Conservation (phyloP, 331 rosid genomes). For the Malus hybrid region DNA sequence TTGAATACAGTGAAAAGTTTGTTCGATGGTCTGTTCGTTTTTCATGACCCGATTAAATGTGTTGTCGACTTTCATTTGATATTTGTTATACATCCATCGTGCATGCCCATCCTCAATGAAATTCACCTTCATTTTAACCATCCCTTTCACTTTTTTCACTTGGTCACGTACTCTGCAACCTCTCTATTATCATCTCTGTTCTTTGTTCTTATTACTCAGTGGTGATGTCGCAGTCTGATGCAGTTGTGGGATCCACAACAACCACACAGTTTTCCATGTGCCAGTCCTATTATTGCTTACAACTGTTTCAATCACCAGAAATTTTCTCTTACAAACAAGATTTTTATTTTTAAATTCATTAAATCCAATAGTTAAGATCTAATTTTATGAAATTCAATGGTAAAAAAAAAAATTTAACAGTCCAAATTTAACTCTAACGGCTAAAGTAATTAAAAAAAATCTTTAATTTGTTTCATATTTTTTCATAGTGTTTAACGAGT, state of each 20-base stretch:
- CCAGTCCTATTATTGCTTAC: conserved; percentile 15
- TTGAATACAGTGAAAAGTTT: background rate
- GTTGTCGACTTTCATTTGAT: conserved; percentile 5
- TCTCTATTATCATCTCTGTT: background rate
- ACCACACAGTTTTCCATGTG: conserved; percentile 13
- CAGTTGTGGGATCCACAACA: conserved; percentile 7
- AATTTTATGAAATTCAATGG: too few species aligned
- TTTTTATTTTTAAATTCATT: too few species aligned
- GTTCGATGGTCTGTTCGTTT: background rate
- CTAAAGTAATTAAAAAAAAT: too few species aligned
- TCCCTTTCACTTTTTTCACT: background rate
- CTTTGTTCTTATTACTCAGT: background rate
- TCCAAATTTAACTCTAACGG: too few species aligned
- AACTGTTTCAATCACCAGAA: background rate
- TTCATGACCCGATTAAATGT: conserved; percentile 36
- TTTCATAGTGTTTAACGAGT: too few species aligned
- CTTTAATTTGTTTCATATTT: too few species aligned
- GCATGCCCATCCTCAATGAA: too few species aligned
- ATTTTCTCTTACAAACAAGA: too few species aligned
- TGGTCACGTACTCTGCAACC: background rate
- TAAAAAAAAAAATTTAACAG: too few species aligned
- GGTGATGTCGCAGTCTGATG: background rate
- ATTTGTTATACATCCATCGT: too few species aligned
- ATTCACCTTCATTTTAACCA: too few species aligned
- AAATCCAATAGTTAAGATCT: too few species aligned